phyloP scores from a whole-genome alignment of 352 stramenopile genomes.

The Hyaloperonospora arabidopsidis region DNA sequence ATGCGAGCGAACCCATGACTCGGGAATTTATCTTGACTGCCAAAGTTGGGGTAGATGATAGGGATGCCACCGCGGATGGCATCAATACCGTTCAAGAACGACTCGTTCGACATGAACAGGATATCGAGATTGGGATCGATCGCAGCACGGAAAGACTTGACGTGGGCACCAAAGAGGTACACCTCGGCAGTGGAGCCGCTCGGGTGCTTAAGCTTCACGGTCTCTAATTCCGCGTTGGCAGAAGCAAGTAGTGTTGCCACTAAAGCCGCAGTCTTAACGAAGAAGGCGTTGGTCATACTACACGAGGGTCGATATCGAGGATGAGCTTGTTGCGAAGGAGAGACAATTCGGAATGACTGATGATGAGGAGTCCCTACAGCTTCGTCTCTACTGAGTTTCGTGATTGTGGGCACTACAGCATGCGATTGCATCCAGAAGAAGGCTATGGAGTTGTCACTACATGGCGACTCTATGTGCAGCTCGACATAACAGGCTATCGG shows the following conservation, averaged over 20 bases:
- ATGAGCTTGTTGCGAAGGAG: too few species aligned
- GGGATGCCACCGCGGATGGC: constrained; percentile 87
- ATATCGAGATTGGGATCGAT: constrained; percentile 39
- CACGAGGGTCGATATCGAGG: too few species aligned
- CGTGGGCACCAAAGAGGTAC: constrained; percentile 71
- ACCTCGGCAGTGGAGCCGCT: constrained; percentile 57
- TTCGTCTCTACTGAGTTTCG: too few species aligned
- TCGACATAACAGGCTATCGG: too few species aligned
- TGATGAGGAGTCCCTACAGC: too few species aligned
- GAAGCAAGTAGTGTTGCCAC: constrained; percentile 16
- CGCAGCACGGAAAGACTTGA: constrained; percentile 52
- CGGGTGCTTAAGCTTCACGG: constrained; percentile 45
- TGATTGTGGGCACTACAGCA: too few species aligned
- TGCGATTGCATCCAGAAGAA: too few species aligned
- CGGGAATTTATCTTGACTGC: constrained; percentile 37
- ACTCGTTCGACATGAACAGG: constrained; percentile 80
- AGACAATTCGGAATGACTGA: too few species aligned
- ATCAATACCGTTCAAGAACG: constrained; percentile 73
- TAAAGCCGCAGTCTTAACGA: constrained; percentile 19
- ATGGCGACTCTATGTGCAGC: too few species aligned
- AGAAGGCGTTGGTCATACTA: constrained; percentile 12
- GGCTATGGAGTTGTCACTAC: too few species aligned
- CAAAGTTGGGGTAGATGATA: constrained; percentile 90
- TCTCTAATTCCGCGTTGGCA: constrained; percentile 34
- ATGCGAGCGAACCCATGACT: constrained; percentile 85